Evolutionary conservation across 495 filamentous ascomycete genomes (phyloP), one percentile per base, ranked within the genome.

Genomic region (Pseudoneurospora amorphoporcata): DNA sequence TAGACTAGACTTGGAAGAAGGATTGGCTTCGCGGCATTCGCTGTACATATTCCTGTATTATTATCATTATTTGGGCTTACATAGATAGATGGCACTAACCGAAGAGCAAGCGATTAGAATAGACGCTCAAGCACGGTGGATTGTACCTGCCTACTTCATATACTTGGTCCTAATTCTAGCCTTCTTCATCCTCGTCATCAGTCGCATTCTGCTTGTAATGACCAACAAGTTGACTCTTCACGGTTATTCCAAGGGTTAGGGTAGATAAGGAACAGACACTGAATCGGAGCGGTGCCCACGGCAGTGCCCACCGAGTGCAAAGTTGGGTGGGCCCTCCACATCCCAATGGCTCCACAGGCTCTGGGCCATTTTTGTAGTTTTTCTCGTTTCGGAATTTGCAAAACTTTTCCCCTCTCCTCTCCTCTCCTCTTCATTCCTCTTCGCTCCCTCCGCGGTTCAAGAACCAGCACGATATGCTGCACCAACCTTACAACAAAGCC

Each of bases 381-480:
- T 68, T 68, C 8, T 12, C 14, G 38, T 38, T 72, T 69, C 17
- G 68, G 37, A 38, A 72, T 76, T 73, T 70, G 53, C 53, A 65
- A 65, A 65, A 35, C 53, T 65, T 65, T 65, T 65, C 29, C 29
- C 47, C 29, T n/a, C 65, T 72, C 71, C 68, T 70, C 39, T 69
- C 40, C 53, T 58, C 53, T 72, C 35, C 69, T 75, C 69, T 42
- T 71, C 74, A 39, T 39, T 40, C 68, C 68, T 41, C 69, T 42
- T 35, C 71, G 39, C 71, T 73, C 73, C 68, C 71, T 61, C 69
- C 72, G 71, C 71, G 65, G 40, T 65, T 69, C 71, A 42, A 68
- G 61, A 68, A 53, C 70, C 37, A 40, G 29, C 71, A 41, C 73
- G 70, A 75, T 71, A 79, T 76, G 77, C 74, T 76, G 74, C 38